Percentiles rank a stretch among this genome's conserved stretches.
phyloP scores from a whole-genome alignment of 2,329 filamentous ascomycete species.

The Cladophialophora psammophila region DNA sequence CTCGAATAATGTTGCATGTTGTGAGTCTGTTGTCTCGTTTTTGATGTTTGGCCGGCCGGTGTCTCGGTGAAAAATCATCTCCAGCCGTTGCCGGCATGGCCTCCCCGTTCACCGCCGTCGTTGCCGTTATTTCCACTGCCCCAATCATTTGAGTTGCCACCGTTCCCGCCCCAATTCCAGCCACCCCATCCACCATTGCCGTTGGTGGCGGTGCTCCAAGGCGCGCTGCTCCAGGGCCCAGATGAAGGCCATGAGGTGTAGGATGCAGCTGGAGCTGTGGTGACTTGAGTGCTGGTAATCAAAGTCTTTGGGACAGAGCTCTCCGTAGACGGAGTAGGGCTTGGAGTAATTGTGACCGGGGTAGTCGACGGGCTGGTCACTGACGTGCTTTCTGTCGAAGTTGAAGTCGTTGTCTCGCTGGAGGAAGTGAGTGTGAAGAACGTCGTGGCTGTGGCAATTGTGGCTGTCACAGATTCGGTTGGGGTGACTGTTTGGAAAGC shows the following conservation, averaged over 20 bases:
- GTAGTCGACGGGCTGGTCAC: not conserved
- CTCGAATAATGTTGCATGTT: not conserved
- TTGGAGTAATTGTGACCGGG: not conserved
- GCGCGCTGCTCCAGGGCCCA: not conserved
- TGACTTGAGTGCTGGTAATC: not conserved
- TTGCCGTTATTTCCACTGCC: slow-evolving; percentile 1
- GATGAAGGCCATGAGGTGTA: slow-evolving; percentile 1
- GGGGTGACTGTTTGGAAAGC: not conserved
- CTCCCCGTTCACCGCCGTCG: not conserved
- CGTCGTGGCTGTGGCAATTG: not conserved
- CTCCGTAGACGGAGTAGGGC: not conserved
- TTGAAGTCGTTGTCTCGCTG: not conserved
- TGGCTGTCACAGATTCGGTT: not conserved
- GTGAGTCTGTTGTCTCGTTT: not conserved
- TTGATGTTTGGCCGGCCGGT: too few relatives aligned
- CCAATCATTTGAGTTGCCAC: not conserved
- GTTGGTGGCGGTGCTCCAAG: not conserved
- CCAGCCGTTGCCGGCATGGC: slow-evolving; percentile 6
- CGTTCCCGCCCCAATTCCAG: slow-evolving; percentile 6
- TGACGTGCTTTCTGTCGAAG: not conserved
- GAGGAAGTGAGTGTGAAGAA: slow-evolving; percentile 13
- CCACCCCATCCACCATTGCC: slow-evolving; percentile 8
- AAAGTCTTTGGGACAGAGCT: not conserved
- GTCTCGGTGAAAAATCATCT: not conserved
- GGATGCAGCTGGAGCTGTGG: slow-evolving; percentile 13